Evolutionary conservation across 495 filamentous ascomycete species (phyloP).

Genomic region (Bryoglossum gracile): DNA sequence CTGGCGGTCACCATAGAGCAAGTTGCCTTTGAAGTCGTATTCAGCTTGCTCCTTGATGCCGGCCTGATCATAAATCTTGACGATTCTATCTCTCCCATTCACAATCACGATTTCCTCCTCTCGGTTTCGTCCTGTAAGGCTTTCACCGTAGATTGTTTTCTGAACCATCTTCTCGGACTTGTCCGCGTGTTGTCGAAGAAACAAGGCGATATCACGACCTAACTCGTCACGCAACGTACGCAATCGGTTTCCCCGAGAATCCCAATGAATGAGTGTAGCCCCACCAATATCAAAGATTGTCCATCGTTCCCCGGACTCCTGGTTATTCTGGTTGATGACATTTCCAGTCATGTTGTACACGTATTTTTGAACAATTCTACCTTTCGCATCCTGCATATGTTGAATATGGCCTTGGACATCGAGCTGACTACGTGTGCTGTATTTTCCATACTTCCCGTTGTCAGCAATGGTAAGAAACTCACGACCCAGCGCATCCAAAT

Average conservation of each 20-base stretch:
- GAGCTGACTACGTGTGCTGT: not conserved
- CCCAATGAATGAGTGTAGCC: not conserved
- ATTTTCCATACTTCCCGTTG: slow-evolving; percentile 5
- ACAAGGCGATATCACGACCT: no score
- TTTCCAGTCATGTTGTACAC: not conserved
- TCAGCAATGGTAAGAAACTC: slow-evolving; percentile 8
- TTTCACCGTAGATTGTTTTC: slow-evolving; percentile 10
- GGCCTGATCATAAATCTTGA: slow-evolving; percentile 22
- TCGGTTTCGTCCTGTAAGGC: not conserved
- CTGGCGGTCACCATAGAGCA: not conserved
- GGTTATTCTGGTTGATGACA: not conserved
- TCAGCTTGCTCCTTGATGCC: slow-evolving; percentile 2
- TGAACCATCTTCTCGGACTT: no score
- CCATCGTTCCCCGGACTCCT: slow-evolving; percentile 10
- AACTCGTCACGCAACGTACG: no score
- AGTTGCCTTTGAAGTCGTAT: slow-evolving; percentile 29
- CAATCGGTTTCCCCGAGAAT: not conserved
- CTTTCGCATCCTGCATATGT: slow-evolving; percentile 22
- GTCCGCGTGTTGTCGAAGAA: no score
- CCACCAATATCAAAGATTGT: not conserved
- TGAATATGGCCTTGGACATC: slow-evolving; percentile 26
- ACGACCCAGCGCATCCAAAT: slow-evolving; percentile 21
- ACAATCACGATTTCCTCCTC: slow-evolving; percentile 2
- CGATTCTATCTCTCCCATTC: no score
- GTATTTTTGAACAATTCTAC: slow-evolving; percentile 1